These are phyloP conservation scores for Pseudocohnilembus persalinus DNA, from an alignment of 169 alveolate genomes.

Conservation along the genomic window DNA sequence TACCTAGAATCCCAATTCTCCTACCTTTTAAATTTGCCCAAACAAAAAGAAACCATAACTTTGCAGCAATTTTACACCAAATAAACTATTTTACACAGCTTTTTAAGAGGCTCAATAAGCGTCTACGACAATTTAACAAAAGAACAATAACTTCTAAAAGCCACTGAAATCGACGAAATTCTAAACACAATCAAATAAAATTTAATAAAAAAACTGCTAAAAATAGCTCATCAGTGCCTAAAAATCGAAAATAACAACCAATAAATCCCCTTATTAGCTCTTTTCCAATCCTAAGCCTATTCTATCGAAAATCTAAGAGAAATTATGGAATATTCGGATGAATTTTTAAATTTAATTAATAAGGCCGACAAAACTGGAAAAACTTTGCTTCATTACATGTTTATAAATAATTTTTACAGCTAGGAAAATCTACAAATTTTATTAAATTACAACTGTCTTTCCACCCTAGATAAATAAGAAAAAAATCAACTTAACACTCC, in stretches of 20 bases:
- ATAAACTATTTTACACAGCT: too few species aligned
- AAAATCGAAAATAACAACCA: background rate
- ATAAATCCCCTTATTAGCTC: background rate
- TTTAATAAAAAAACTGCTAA: too few species aligned
- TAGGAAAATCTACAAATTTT: background rate
- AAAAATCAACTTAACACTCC: background rate
- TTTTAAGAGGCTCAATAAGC: too few species aligned
- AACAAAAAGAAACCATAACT: too few species aligned
- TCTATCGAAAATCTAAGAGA: background rate
- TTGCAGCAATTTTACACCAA: too few species aligned
- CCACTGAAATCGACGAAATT: too few species aligned
- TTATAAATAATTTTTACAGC: too few species aligned
- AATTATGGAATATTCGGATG: background rate
- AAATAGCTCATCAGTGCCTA: background rate
- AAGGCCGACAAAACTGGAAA: background rate
- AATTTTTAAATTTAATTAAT: too few species aligned
- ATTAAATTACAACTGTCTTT: background rate
- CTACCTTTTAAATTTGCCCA: too few species aligned
- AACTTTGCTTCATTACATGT: background rate
- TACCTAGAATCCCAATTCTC: too few species aligned
- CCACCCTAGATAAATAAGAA: background rate
- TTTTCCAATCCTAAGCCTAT: background rate
- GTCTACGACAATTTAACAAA: too few species aligned
- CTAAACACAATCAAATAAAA: background rate
- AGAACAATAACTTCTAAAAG: too few species aligned